Conservation (phyloP, 495 filamentous ascomycete species). For the Xylaria castorea region DNA sequence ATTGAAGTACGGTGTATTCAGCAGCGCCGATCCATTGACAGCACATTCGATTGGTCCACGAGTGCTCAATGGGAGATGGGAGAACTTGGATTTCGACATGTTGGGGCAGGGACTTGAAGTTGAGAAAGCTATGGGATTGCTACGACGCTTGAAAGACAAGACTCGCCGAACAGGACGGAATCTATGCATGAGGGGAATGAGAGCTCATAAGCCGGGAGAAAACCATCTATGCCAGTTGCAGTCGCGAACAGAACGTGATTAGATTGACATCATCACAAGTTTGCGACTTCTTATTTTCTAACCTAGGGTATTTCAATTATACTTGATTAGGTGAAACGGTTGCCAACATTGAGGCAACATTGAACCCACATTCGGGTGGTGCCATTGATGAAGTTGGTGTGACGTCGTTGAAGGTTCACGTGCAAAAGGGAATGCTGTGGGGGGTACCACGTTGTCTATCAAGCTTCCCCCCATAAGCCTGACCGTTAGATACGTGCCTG, state of each 20-base stretch:
- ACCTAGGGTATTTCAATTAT: not conserved
- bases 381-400: constrained; percentile 20
- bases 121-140: constrained; percentile 28
- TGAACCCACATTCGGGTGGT: constrained; percentile 11
- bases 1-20: constrained; percentile 77
- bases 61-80: constrained; percentile 67
- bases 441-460: constrained; percentile 3
- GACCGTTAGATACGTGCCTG: not conserved
- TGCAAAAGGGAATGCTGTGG: not conserved
- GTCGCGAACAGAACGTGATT: not conserved
- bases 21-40: constrained; percentile 64
- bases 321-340: not conserved
- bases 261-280: not conserved
- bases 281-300: not conserved
- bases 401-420: constrained; percentile 22
- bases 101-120: constrained; percentile 20
- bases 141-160: constrained; percentile 24
- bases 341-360: not conserved
- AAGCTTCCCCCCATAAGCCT: not conserved
- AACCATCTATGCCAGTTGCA: constrained; percentile 4
- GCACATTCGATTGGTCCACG: constrained; percentile 68
- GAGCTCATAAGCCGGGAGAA: not conserved
- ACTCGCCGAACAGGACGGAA: constrained; percentile 31
- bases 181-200: constrained; percentile 29
- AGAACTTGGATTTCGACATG: constrained; percentile 54